Percentiles rank a stretch among this genome's conserved stretches.
These are phyloP conservation scores for Parafenestella ontariensis DNA, from an alignment of 2,329 filamentous ascomycete species.

Conservation along the genomic window DNA sequence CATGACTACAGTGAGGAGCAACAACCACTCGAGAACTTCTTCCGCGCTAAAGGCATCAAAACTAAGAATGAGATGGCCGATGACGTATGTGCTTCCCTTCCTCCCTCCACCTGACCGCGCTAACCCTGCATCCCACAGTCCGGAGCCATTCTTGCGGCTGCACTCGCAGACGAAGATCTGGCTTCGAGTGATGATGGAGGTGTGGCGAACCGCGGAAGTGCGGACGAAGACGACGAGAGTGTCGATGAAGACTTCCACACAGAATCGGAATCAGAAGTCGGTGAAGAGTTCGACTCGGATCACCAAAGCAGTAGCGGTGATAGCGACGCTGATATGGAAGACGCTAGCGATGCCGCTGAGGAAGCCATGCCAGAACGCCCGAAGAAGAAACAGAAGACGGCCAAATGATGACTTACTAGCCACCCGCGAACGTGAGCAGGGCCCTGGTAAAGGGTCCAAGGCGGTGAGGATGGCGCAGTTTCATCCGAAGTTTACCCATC, in stretches of 20 bases:
- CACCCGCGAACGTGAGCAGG: constrained; percentile 1
- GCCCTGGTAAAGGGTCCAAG: constrained; percentile 17
- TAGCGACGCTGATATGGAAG: constrained; percentile 69
- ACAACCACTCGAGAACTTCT: constrained; percentile 94
- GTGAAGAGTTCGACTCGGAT: constrained; percentile 91
- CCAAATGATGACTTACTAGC: constrained; percentile 31
- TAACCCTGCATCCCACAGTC: constrained; percentile 51
- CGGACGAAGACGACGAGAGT: constrained; percentile 94
- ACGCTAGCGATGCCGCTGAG: constrained; percentile 61
- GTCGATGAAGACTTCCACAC: constrained; percentile 95
- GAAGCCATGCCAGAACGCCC: constrained; percentile 62
- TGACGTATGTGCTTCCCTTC: constrained; percentile 67
- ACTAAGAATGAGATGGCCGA: constrained; percentile 99
- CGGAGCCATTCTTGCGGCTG: constrained; percentile 73
- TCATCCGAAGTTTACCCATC: constrained; percentile 27
- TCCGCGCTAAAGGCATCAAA: constrained; percentile 92
- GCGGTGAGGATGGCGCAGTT: constrained; percentile 31
- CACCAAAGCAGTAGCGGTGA: constrained; percentile 84
- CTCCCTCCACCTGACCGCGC: constrained; percentile 4
- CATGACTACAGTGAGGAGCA: constrained; percentile 75
- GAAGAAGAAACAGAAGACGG: constrained; percentile 69
- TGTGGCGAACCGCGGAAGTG: constrained; percentile 81
- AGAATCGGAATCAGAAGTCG: constrained; percentile 92
- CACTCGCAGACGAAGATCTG: constrained; percentile 82
- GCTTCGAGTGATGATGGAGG: constrained; percentile 79